phyloP scores from a whole-genome alignment of 78 protist species.

The Bodo saltans region DNA sequence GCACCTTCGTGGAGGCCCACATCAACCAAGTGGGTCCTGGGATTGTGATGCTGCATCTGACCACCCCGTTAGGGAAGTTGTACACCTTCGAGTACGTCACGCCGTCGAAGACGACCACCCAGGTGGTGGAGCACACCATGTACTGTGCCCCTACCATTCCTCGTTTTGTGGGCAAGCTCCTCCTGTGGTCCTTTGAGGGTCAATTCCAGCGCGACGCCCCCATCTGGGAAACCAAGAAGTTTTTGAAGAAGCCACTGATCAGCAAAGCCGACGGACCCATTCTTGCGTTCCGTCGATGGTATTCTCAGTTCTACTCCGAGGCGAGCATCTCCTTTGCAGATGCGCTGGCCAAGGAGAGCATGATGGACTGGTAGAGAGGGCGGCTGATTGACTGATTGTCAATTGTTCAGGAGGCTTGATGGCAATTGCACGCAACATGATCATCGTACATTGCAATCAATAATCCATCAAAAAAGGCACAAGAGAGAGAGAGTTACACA shows the following conservation, averaged over 20 bases:
- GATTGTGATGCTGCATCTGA: background rate
- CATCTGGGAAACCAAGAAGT: constrained; percentile 24
- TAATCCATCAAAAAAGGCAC: too few relatives aligned
- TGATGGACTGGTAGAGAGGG: constrained; percentile 19
- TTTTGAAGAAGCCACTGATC: constrained; percentile 4
- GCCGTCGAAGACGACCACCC: constrained; percentile 12
- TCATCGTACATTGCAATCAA: too few relatives aligned
- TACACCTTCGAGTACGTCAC: background rate
- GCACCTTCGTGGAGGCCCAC: background rate
- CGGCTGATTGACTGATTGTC: too few relatives aligned
- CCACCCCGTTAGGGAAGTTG: background rate
- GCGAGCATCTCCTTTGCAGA: background rate
- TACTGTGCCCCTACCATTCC: background rate
- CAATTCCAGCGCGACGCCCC: constrained; percentile 22
- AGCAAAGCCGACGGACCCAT: constrained; percentile 29
- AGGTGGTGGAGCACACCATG: background rate
- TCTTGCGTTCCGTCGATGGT: constrained; percentile 4
- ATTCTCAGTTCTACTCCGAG: constrained; percentile 17
- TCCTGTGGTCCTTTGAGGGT: background rate
- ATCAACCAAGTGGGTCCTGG: constrained; percentile 21
- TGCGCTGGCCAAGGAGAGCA: background rate
- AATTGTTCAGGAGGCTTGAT: too few relatives aligned
- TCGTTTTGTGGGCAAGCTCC: constrained; percentile 4
- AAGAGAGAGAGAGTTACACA: too few relatives aligned
- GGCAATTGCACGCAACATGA: too few relatives aligned